Evolutionary conservation across 495 filamentous ascomycete species (phyloP).

Genomic region (Filosporella fistucella): DNA sequence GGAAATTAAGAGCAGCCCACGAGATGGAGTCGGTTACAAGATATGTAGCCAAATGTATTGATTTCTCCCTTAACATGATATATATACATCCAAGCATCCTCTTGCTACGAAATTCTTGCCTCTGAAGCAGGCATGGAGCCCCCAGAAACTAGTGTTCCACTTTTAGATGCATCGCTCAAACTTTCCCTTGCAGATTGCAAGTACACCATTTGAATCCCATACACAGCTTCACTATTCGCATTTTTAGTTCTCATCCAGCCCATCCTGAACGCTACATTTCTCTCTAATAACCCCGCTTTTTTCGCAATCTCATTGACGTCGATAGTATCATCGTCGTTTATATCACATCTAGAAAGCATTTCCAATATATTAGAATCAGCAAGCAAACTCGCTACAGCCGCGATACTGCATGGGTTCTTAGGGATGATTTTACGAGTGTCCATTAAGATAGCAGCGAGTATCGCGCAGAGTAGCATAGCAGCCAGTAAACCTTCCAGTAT

Average conservation of each 20-base stretch:
- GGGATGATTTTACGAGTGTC: background rate
- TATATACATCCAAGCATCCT: no score
- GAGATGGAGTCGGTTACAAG: no score
- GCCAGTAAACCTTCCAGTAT: conserved; percentile 1
- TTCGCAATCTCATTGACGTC: background rate
- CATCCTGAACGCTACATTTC: background rate
- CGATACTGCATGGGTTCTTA: background rate
- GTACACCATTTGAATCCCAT: background rate
- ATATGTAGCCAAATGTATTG: no score
- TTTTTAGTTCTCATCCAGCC: background rate
- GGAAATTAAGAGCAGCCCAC: no score
- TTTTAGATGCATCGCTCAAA: no score
- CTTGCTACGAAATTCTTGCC: no score
- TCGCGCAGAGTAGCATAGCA: background rate
- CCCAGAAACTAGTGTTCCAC: no score
- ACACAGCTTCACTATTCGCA: background rate
- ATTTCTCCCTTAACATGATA: no score
- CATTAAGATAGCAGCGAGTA: background rate
- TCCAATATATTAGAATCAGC: background rate
- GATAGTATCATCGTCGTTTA: background rate
- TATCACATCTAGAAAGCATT: background rate
- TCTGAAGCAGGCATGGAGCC: no score
- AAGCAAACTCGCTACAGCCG: background rate
- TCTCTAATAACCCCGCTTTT: background rate
- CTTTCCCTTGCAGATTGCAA: no score